Evolutionary conservation across 2,329 filamentous ascomycete species (phyloP).

Genomic region (Onygena corvina): DNA sequence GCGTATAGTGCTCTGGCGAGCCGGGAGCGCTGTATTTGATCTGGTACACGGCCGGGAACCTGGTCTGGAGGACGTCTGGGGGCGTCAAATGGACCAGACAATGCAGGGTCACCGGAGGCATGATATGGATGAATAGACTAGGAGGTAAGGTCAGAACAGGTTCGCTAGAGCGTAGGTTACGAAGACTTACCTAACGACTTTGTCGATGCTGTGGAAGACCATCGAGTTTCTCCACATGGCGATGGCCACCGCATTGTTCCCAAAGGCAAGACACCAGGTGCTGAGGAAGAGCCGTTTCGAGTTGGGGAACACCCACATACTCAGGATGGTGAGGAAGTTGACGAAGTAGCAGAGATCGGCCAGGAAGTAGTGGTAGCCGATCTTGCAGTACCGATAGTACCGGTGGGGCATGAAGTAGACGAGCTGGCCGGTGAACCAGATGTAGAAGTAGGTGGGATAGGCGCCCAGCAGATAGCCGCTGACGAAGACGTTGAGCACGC

Average conservation of each 20-base stretch:
- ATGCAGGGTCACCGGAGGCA: slow-evolving; percentile 90
- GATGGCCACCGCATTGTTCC: slow-evolving; percentile 95
- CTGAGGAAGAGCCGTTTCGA: slow-evolving; percentile 88
- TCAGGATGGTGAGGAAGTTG: slow-evolving; percentile 71
- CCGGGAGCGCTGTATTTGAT: slow-evolving; percentile 59
- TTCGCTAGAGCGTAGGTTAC: background rate
- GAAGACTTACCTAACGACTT: slow-evolving; percentile 65
- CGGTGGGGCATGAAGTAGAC: slow-evolving; percentile 96
- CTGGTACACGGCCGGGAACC: slow-evolving; percentile 74
- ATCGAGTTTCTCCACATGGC: slow-evolving; percentile 99
- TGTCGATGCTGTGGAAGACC: slow-evolving; percentile 97
- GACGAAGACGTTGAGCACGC: slow-evolving; percentile 93
- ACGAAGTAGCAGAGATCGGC: slow-evolving; percentile 98
- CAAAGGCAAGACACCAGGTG: slow-evolving; percentile 82
- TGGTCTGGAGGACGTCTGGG: slow-evolving; percentile 49
- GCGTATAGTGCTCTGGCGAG: slow-evolving; percentile 67
- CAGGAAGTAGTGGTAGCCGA: slow-evolving; percentile 92
- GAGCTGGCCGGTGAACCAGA: slow-evolving; percentile 82
- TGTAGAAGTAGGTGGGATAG: slow-evolving; percentile 71
- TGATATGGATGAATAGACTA: slow-evolving; percentile 96
- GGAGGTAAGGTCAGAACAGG: slow-evolving; percentile 1
- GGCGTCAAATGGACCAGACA: slow-evolving; percentile 76
- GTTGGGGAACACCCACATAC: slow-evolving; percentile 78
- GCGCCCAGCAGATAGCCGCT: slow-evolving; percentile 88
- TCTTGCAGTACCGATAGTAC: slow-evolving; percentile 78